Percentiles rank a stretch among this genome's conserved stretches.
Conservation (phyloP, 2,329 filamentous ascomycete species). For the Sclerotinia nivalis region DNA sequence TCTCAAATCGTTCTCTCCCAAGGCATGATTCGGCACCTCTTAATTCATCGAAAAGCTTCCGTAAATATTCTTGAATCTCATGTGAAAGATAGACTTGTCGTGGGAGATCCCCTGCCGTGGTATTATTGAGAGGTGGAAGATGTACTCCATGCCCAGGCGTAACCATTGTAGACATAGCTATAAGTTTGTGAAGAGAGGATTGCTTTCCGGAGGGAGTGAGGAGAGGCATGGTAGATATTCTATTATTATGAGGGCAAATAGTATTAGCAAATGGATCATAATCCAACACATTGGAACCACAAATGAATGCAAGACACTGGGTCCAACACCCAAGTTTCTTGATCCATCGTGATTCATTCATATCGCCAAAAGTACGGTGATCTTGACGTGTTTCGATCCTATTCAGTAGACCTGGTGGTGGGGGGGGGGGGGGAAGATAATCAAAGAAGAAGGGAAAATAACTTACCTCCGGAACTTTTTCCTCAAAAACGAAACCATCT, state of each 20-base stretch:
- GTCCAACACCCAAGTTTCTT: neutral
- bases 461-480: constrained; percentile 20
- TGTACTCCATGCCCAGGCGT: constrained; percentile 34
- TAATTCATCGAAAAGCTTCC: constrained; percentile 50
- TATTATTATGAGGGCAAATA: constrained; percentile 1
- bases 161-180: constrained; percentile 41
- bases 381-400: constrained; percentile 7
- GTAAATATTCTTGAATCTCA: constrained; percentile 51
- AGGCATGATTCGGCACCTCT: constrained; percentile 43
- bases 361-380: neutral
- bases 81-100: constrained; percentile 48
- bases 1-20: constrained; percentile 46
- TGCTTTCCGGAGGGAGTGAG: constrained; percentile 37
- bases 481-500: constrained; percentile 20
- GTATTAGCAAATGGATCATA: constrained; percentile 17
- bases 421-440: neutral
- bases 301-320: constrained; percentile 22
- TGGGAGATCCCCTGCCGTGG: constrained; percentile 26
- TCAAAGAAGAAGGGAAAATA: neutral
- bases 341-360: neutral
- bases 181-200: constrained; percentile 41
- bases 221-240: constrained; percentile 31
- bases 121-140: constrained; percentile 27
- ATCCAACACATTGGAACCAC: constrained; percentile 5
- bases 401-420: constrained; percentile 11